Conservation (phyloP, 176 grass and related monocot genomes). For the Pontederia paniculata region DNA sequence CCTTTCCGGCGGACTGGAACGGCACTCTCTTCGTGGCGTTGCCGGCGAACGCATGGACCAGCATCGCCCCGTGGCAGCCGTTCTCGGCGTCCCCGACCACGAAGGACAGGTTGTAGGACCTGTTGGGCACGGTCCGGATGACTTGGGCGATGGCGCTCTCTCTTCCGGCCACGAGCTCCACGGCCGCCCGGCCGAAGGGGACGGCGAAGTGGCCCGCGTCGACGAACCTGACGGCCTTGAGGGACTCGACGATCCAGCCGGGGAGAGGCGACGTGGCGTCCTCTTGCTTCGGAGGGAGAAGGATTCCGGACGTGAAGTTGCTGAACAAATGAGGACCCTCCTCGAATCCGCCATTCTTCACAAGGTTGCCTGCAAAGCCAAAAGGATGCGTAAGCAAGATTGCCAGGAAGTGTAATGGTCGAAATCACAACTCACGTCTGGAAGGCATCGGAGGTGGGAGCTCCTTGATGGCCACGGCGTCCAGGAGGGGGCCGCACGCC, state of each 20-base stretch:
- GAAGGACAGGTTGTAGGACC: slow-evolving; percentile 71
- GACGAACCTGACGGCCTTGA: slow-evolving; percentile 75
- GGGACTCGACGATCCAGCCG: slow-evolving; percentile 92
- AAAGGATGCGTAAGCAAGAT: too few species aligned
- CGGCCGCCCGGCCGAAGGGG: slow-evolving; percentile 39
- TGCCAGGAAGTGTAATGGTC: too few species aligned
- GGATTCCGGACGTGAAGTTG: slow-evolving; percentile 36
- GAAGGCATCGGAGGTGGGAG: slow-evolving; percentile 51
- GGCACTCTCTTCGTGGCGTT: slow-evolving; percentile 73
- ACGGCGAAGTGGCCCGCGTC: slow-evolving; percentile 51
- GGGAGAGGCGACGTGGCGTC: slow-evolving; percentile 71
- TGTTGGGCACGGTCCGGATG: slow-evolving; percentile 37
- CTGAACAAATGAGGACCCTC: slow-evolving; percentile 44
- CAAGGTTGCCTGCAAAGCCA: slow-evolving; percentile 46
- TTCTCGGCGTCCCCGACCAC: slow-evolving; percentile 76
- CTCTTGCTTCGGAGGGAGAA: slow-evolving; percentile 47
- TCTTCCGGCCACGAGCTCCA: slow-evolving; percentile 62
- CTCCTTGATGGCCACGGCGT: slow-evolving; percentile 92
- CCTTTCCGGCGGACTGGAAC: slow-evolving; percentile 50
- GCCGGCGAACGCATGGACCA: slow-evolving; percentile 76
- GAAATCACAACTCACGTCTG: slow-evolving; percentile 29
- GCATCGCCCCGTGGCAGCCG: slow-evolving; percentile 84
- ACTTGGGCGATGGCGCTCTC: slow-evolving; percentile 64
- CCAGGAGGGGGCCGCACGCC: slow-evolving; percentile 62
- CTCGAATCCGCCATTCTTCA: slow-evolving; percentile 64